Percentiles rank a stretch among this genome's conserved stretches.
These are phyloP conservation scores for Carallia pectinifolia DNA, from an alignment of 345 rosid species.

Conservation along the genomic window DNA sequence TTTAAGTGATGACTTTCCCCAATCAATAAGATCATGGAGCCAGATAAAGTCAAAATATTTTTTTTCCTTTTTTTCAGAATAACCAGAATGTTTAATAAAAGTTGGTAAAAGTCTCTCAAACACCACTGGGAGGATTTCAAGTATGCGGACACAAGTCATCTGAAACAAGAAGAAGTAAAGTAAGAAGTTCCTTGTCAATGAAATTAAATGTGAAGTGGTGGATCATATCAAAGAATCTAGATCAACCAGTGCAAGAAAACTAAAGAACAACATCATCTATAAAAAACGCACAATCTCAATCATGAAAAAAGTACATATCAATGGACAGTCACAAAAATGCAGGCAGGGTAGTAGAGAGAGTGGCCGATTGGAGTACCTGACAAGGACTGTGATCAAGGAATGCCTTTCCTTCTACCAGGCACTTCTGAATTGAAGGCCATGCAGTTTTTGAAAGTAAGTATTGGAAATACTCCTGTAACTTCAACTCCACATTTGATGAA, in stretches of 20 bases:
- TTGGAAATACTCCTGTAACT: constrained; percentile 47
- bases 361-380: constrained; percentile 54
- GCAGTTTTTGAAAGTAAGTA: constrained; percentile 52
- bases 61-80: constrained; percentile 33
- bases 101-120: constrained; percentile 52
- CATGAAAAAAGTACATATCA: neutral
- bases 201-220: constrained; percentile 4
- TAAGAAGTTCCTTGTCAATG: constrained; percentile 9
- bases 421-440: constrained; percentile 66
- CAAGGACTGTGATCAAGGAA: constrained; percentile 67
- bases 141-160: constrained; percentile 92
- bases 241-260: neutral
- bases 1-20: constrained; percentile 91
- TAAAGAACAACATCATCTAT: neutral
- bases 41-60: constrained; percentile 53
- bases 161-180: constrained; percentile 34
- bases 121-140: constrained; percentile 81
- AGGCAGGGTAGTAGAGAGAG: neutral
- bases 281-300: neutral
- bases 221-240: neutral
- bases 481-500: constrained; percentile 33
- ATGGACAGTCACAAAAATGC: neutral
- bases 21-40: constrained; percentile 86
- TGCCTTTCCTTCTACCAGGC: constrained; percentile 77
- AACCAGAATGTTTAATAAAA: constrained; percentile 25